Conservation (phyloP, 2,329 filamentous ascomycete species). For the Aspergillus terreus region DNA sequence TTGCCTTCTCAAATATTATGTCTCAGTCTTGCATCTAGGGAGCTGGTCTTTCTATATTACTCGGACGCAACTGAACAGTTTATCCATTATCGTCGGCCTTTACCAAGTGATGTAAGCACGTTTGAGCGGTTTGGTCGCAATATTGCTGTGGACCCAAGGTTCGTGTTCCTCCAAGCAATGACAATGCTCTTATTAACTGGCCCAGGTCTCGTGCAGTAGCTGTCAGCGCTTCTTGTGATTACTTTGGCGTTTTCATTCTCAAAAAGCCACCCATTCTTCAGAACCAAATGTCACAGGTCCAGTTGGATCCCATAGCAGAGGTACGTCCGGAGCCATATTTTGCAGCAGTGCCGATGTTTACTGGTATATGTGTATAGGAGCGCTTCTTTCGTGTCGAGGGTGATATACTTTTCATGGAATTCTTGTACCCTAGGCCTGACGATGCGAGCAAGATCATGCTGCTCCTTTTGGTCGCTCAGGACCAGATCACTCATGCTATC, state of each 20-base stretch:
- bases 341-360: background rate
- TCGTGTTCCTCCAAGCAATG: conserved; percentile 17
- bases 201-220: conserved; percentile 56
- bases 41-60: conserved; percentile 74
- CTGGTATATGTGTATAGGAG: conserved; percentile 31
- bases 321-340: conserved; percentile 32
- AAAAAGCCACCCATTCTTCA: conserved; percentile 54
- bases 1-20: conserved; percentile 78
- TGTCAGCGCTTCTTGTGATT: conserved; percentile 65
- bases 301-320: conserved; percentile 58
- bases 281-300: conserved; percentile 46
- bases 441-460: conserved; percentile 73
- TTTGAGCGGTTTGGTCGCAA: conserved; percentile 58
- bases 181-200: conserved; percentile 8
- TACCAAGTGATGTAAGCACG: conserved; percentile 54
- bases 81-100: conserved; percentile 55
- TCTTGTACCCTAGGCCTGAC: conserved; percentile 66
- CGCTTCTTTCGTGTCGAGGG: conserved; percentile 58
- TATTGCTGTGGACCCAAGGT: conserved; percentile 76
- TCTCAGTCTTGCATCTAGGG: conserved; percentile 68
- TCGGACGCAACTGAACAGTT: conserved; percentile 54
- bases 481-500: conserved; percentile 45
- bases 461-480: conserved; percentile 55
- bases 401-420: conserved; percentile 81
- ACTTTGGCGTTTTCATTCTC: conserved; percentile 69